Evolutionary conservation across 2,329 filamentous ascomycete genomes (phyloP).

Genomic region (Neopestalotiopsis sp.): DNA sequence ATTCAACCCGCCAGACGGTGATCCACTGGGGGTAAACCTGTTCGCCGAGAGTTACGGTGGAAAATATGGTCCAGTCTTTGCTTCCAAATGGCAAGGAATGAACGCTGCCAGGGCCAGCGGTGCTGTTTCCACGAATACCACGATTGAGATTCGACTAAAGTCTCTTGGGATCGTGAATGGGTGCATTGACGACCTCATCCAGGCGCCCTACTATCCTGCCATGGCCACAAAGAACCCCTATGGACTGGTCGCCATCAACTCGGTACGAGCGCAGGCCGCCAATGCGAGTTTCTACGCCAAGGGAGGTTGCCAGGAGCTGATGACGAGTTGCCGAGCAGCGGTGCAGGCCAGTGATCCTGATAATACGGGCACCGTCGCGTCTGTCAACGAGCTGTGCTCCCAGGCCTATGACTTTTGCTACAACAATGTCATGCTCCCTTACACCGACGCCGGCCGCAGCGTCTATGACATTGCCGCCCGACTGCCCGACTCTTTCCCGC

Average conservation of each 20-base stretch:
- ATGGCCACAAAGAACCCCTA: slow-evolving; percentile 72
- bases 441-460: slow-evolving; percentile 30
- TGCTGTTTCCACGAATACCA: slow-evolving; percentile 40
- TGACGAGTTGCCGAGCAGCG: slow-evolving; percentile 39
- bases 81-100: slow-evolving; percentile 62
- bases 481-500: slow-evolving; percentile 53
- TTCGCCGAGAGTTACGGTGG: slow-evolving; percentile 76
- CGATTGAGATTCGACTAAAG: slow-evolving; percentile 61
- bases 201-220: slow-evolving; percentile 59
- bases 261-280: slow-evolving; percentile 51
- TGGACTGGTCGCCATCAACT: slow-evolving; percentile 58
- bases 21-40: slow-evolving; percentile 62
- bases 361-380: slow-evolving; percentile 56
- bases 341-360: slow-evolving; percentile 57
- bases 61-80: slow-evolving; percentile 71
- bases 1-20: slow-evolving; percentile 53
- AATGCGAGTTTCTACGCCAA: slow-evolving; percentile 48
- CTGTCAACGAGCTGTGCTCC: slow-evolving; percentile 63
- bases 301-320: slow-evolving; percentile 38
- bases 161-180: slow-evolving; percentile 76
- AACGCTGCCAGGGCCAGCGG: slow-evolving; percentile 62
- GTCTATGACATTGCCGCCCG: slow-evolving; percentile 37
- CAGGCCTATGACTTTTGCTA: slow-evolving; percentile 54
- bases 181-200: slow-evolving; percentile 67
- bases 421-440: slow-evolving; percentile 61